Base-by-base conservation (phyloP, 495 filamentous ascomycete genomes). In the Tuber brumale region DNA sequence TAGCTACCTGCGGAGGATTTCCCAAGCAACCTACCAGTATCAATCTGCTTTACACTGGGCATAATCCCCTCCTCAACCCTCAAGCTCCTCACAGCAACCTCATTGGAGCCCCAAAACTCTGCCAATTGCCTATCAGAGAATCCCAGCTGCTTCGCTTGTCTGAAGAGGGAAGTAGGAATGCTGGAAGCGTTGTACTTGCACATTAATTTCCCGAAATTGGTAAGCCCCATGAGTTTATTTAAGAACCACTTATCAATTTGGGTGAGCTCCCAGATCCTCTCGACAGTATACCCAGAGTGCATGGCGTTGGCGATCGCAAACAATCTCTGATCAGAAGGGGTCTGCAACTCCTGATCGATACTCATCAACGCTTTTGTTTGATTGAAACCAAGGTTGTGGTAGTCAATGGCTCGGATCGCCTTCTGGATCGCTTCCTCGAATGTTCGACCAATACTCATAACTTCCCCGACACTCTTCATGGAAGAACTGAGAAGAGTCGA, bases 351-450 rank as follows among this genome's bases (percentile, higher is more conserved):
- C 76, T 92, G 90, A 79, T 97, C 93, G 76, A 99, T 97, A 0
- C 92, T 94, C 93, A 99, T 97, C 41, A 97, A 88, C 0, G 95
- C 95, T 75, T 88, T 86, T 3, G 95, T 97, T 82, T 94, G 93
- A 81, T 92, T 95, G 87, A 97, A 99, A 8, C 95, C 95, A 21
- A 97, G 88, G 81, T 99, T 99, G 86, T 94, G 90, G 86, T 91
- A 94, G 84, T 99, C 95, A 74, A 98, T 93, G 37, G 93, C 91
- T 44, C 95, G 90, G 81, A 99, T 99, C 39, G 95, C 95, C 84
- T 99, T 99, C 83, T 99, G 95, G 48, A 99, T 97, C 21, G 95
- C 95, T 85, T 99, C 95, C 85, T 99, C 95, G 76, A 99, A 99
- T 0, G 93, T 96, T 77, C 95, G 87, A 75, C 95, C 95, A 81